phyloP scores from a whole-genome alignment of 306 rosid genomes.

The Medicago arabica region DNA sequence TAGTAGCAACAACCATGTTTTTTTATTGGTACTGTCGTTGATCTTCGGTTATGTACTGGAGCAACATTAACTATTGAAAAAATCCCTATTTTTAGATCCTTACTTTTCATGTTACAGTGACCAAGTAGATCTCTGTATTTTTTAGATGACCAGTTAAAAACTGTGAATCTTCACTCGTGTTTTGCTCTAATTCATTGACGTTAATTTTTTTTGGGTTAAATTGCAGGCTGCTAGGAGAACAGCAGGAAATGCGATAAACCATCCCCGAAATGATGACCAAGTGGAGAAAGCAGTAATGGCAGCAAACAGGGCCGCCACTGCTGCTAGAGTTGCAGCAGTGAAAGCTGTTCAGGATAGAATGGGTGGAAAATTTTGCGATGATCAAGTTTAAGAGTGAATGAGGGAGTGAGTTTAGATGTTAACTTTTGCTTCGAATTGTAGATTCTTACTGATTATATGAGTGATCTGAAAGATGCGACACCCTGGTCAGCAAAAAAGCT shows the following conservation, averaged over 20 bases:
- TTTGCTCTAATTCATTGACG: conserved; percentile 10
- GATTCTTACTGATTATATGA: conserved; percentile 48
- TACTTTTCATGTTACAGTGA: not conserved
- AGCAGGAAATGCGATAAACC: conserved; percentile 68
- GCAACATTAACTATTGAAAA: no score
- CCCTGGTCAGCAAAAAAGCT: conserved; percentile 65
- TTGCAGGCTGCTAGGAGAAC: conserved; percentile 79
- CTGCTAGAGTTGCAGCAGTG: conserved; percentile 94
- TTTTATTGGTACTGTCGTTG: no score
- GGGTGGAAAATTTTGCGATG: conserved; percentile 78
- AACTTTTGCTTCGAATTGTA: conserved; percentile 57
- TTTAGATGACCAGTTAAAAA: not conserved
- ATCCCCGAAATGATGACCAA: conserved; percentile 62
- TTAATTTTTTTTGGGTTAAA: not conserved
- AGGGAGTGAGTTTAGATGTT: conserved; percentile 34
- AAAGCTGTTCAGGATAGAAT: conserved; percentile 89
- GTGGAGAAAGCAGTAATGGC: conserved; percentile 75
- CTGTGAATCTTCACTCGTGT: not conserved
- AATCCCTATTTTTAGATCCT: no score
- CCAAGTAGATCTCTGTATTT: not conserved
- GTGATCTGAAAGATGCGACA: conserved; percentile 52
- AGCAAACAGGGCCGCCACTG: conserved; percentile 87
- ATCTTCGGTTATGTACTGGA: no score
- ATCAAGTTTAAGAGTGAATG: conserved; percentile 48
- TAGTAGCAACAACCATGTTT: no score